Evolutionary conservation across 371 early-diverging fungal species (phyloP).

Genomic region (Phascolomyces articulosus): DNA sequence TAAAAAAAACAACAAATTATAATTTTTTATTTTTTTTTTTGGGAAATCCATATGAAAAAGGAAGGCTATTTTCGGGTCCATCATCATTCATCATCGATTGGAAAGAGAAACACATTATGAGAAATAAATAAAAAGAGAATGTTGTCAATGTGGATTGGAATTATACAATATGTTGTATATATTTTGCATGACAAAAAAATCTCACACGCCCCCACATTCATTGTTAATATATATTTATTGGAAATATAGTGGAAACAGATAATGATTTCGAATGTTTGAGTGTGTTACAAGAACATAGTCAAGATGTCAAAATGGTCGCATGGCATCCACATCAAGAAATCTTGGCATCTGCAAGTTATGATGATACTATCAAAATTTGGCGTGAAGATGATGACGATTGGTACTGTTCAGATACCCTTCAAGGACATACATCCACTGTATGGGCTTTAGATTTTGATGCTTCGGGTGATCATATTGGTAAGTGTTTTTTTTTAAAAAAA

Average conservation of each 20-base stretch:
- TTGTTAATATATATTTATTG: too few relatives aligned
- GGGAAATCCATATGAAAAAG: too few relatives aligned
- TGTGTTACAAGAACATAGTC: constrained; percentile 94
- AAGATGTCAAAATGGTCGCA: constrained; percentile 94
- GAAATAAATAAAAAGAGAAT: too few relatives aligned
- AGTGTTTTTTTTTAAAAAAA: neutral
- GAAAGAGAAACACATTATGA: too few relatives aligned
- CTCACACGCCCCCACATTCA: too few relatives aligned
- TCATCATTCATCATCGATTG: too few relatives aligned
- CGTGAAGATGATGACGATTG: constrained; percentile 92
- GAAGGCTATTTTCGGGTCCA: too few relatives aligned
- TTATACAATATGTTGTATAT: too few relatives aligned
- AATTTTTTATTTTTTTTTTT: neutral
- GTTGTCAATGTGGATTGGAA: too few relatives aligned
- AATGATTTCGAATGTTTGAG: constrained; percentile 94
- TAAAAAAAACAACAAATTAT: constrained; percentile 16
- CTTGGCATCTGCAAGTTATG: constrained; percentile 91
- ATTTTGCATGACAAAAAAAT: neutral
- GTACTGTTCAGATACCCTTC: constrained; percentile 86
- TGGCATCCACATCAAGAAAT: constrained; percentile 93
- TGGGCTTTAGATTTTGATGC: constrained; percentile 93
- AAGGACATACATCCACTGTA: constrained; percentile 90
- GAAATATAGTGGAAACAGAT: constrained; percentile 58
- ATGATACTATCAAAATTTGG: constrained; percentile 95
- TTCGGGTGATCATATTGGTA: constrained; percentile 72